A percentile compares a stretch with the other conserved stretches of the same genome.
Conservation (phyloP, 805 yeast genomes). For the Saccharomycopsis oosterbeekiorum region DNA sequence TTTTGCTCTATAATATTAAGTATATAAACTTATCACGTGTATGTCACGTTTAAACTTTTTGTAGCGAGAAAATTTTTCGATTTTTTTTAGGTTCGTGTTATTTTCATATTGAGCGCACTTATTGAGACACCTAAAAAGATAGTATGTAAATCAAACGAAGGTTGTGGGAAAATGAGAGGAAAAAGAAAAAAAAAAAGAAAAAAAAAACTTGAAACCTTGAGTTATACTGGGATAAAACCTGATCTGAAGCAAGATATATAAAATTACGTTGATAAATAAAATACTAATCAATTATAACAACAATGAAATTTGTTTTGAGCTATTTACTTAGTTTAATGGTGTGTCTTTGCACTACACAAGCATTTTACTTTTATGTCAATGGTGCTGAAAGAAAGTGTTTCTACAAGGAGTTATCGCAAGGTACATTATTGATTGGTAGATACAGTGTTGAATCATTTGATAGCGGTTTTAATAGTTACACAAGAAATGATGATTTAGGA, state of each 20-base stretch:
- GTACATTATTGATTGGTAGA: constrained; percentile 38
- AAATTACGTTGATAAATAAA: neutral
- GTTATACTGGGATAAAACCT: neutral
- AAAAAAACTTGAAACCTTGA: neutral
- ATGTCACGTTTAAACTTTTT: neutral
- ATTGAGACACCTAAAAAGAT: neutral
- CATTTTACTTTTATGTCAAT: constrained; percentile 41
- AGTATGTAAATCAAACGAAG: neutral
- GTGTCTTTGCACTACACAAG: constrained; percentile 21
- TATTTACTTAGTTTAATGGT: constrained; percentile 3
- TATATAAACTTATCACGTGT: neutral
- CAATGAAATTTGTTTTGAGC: neutral
- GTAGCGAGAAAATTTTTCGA: neutral
- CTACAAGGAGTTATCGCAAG: constrained; percentile 43
- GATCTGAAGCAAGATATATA: neutral
- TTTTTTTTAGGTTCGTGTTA: too few species aligned
- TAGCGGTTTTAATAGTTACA: constrained; percentile 27
- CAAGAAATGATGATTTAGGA: constrained; percentile 29
- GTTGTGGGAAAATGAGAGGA: neutral
- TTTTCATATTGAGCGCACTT: neutral
- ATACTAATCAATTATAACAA: neutral
- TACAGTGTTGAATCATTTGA: constrained; percentile 40
- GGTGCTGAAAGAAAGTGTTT: constrained; percentile 48
- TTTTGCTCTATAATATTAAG: too few species aligned
- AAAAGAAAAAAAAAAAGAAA: neutral